Percentiles rank a stretch among this genome's conserved stretches.
Evolutionary conservation across 108 stramenopile species (phyloP).

Genomic region (Cylindrotheca closterium): DNA sequence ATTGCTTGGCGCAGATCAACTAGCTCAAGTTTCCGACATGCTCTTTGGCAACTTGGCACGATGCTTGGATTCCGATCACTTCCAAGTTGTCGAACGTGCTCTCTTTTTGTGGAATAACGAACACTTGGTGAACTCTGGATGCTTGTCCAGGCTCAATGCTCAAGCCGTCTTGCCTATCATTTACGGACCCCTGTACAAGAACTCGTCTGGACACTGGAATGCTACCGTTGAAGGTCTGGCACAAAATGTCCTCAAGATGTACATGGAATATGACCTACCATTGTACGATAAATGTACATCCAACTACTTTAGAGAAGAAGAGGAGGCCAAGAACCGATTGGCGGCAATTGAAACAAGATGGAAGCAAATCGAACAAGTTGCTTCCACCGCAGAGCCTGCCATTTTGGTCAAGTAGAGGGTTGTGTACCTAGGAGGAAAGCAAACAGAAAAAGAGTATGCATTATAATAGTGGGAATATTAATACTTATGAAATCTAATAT

Average conservation of each 20-base stretch:
- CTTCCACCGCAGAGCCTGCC: slow-evolving; percentile 24
- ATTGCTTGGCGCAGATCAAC: slow-evolving; percentile 86
- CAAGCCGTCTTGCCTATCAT: slow-evolving; percentile 92
- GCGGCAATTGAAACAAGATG: slow-evolving; percentile 75
- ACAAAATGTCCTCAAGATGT: slow-evolving; percentile 94
- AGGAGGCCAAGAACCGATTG: slow-evolving; percentile 85
- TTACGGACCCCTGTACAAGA: slow-evolving; percentile 92
- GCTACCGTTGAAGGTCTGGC: slow-evolving; percentile 97
- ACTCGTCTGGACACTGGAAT: slow-evolving; percentile 98
- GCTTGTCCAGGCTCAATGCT: slow-evolving; percentile 82
- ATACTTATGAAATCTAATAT: no score
- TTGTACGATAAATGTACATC: slow-evolving; percentile 89
- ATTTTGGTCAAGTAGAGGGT: slow-evolving; percentile 34
- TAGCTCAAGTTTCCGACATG: slow-evolving; percentile 81
- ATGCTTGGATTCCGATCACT: slow-evolving; percentile 94
- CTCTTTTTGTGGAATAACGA: slow-evolving; percentile 99
- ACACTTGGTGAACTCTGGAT: slow-evolving; percentile 92
- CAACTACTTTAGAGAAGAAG: slow-evolving; percentile 83
- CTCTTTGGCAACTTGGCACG: slow-evolving; percentile 90
- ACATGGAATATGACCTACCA: slow-evolving; percentile 92
- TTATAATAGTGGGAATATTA: no score
- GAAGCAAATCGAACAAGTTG: slow-evolving; percentile 66
- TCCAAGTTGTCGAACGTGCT: slow-evolving; percentile 96
- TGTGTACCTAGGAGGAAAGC: no score
- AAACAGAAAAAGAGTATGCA: no score